A percentile compares a stretch with the other conserved stretches of the same genome.
These are phyloP conservation scores for Kregervanrija delftensis DNA, from an alignment of 805 yeast species.

Conservation along the genomic window DNA sequence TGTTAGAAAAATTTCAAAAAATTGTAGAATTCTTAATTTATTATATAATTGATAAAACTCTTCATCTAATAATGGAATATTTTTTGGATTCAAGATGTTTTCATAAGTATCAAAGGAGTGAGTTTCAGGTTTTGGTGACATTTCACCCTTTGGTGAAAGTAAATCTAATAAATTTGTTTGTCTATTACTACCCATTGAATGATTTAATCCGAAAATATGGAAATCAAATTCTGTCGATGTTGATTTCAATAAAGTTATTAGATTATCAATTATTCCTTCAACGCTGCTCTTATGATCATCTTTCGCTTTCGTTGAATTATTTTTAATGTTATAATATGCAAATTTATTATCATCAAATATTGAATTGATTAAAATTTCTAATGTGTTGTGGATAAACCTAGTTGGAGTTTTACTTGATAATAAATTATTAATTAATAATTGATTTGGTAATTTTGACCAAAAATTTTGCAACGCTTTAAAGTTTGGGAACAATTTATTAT, in stretches of 20 bases:
- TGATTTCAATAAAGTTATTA: constrained; percentile 25
- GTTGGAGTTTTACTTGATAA: constrained; percentile 48
- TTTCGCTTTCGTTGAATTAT: constrained; percentile 1
- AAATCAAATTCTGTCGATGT: constrained; percentile 28
- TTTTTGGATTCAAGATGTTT: constrained; percentile 11
- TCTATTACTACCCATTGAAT: constrained; percentile 44
- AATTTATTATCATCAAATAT: constrained; percentile 26
- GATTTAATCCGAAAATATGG: constrained; percentile 46
- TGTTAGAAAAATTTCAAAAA: constrained; percentile 40
- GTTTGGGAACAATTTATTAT: constrained; percentile 11
- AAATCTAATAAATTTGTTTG: constrained; percentile 36
- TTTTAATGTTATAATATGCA: constrained; percentile 20
- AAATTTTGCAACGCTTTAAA: constrained; percentile 19
- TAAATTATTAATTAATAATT: constrained; percentile 30
- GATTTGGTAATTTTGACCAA: constrained; percentile 27
- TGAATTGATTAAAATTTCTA: constrained; percentile 46
- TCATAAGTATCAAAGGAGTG: constrained; percentile 23
- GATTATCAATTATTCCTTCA: constrained; percentile 12
- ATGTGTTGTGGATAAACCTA: constrained; percentile 42
- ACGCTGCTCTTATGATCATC: neutral
- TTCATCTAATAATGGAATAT: constrained; percentile 25
- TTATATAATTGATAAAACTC: constrained; percentile 37
- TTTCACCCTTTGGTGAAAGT: constrained; percentile 22
- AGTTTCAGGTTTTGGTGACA: constrained; percentile 16
- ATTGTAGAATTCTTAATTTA: constrained; percentile 37